These are phyloP conservation scores for Fusarium redolens DNA, from an alignment of 2,329 filamentous ascomycete species.

Conservation along the genomic window DNA sequence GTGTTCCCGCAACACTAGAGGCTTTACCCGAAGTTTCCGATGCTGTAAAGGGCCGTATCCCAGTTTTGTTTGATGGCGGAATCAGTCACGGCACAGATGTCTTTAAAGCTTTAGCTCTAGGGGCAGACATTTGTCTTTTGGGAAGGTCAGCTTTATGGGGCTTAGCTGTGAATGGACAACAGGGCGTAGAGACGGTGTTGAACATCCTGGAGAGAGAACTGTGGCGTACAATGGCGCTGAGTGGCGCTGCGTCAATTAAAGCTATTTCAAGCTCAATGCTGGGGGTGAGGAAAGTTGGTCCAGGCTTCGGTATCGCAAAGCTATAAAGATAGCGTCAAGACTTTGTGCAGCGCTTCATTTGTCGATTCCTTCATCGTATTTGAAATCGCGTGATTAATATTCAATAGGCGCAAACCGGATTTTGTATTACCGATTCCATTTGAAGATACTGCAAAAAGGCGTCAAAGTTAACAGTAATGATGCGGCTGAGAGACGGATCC, in stretches of 20 bases:
- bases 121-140: background rate
- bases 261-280: rapidly evolving
- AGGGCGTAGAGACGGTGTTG: background rate
- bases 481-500: background rate
- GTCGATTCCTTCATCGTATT: background rate
- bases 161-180: background rate
- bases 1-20: background rate
- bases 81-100: background rate
- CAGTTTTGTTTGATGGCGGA: background rate
- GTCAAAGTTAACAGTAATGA: background rate
- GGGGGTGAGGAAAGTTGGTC: rapidly evolving
- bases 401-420: background rate
- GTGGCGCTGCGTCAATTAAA: background rate
- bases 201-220: background rate
- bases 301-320: background rate
- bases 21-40: background rate
- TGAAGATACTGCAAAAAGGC: background rate
- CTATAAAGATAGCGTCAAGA: rapidly evolving
- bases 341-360: rapidly evolving
- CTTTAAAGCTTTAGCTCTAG: background rate
- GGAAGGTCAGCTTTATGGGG: background rate
- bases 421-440: too few species aligned
- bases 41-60: too few species aligned
- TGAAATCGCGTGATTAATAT: background rate
- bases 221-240: background rate